Evolutionary conservation across 192 early-diverging fungal genomes (phyloP).

Genomic region (Spinellus fusiger): DNA sequence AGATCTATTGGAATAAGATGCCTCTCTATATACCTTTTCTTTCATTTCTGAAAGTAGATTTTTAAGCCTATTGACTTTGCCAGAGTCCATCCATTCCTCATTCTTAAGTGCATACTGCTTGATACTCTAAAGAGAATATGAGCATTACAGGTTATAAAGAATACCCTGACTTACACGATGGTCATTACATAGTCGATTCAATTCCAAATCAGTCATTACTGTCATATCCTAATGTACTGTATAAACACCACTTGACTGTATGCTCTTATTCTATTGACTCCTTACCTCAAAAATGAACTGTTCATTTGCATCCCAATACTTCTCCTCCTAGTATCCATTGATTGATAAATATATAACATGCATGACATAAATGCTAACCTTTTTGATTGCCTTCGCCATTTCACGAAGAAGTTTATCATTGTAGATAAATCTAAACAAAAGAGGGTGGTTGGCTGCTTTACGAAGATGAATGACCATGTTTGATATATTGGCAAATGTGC

Average conservation of each 20-base stretch:
- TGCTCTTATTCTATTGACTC: not conserved
- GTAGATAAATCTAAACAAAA: slow-evolving; percentile 68
- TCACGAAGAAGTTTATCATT: slow-evolving; percentile 41
- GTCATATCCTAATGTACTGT: slow-evolving; percentile 57
- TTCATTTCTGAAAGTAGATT: slow-evolving; percentile 47
- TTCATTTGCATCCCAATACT: slow-evolving; percentile 70
- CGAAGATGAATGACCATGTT: slow-evolving; percentile 76
- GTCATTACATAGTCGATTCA: slow-evolving; percentile 62
- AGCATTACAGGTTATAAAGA: not conserved
- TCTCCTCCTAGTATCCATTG: slow-evolving; percentile 42
- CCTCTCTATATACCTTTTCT: slow-evolving; percentile 20
- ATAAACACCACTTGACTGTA: not conserved
- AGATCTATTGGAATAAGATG: not conserved
- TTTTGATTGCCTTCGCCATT: slow-evolving; percentile 63
- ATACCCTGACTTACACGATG: slow-evolving; percentile 36
- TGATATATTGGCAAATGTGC: slow-evolving; percentile 29
- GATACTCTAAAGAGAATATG: slow-evolving; percentile 24
- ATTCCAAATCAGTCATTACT: slow-evolving; percentile 82
- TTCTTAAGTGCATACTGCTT: slow-evolving; percentile 38
- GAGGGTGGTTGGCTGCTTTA: slow-evolving; percentile 80
- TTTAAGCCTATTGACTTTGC: slow-evolving; percentile 64
- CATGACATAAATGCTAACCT: slow-evolving; percentile 1
- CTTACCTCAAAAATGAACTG: slow-evolving; percentile 64
- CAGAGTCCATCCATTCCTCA: slow-evolving; percentile 63
- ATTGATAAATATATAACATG: not conserved